These are phyloP conservation scores for Peniophora sp. DNA, from an alignment of 1,284 basidiomycete species.

Conservation along the genomic window DNA sequence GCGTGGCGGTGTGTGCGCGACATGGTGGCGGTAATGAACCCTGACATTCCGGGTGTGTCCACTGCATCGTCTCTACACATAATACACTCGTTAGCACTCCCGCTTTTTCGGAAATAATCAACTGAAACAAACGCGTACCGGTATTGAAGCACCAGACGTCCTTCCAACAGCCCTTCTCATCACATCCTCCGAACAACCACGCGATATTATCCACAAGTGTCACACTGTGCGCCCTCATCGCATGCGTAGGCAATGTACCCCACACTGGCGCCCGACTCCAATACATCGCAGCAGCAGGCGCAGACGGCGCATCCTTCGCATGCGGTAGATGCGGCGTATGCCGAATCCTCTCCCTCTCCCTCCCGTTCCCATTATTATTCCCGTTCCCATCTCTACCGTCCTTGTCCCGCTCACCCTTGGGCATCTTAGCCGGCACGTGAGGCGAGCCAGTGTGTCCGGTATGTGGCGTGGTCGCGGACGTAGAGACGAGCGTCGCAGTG, in stretches of 20 bases:
- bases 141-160: constrained; percentile 86
- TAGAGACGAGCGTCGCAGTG: too few species aligned
- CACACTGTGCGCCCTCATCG: constrained; percentile 79
- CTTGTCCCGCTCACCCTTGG: too few species aligned
- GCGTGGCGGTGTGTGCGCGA: constrained; percentile 83
- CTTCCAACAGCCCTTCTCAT: constrained; percentile 68
- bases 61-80: constrained; percentile 80
- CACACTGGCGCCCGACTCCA: constrained; percentile 82
- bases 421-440: too few species aligned
- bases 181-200: constrained; percentile 88
- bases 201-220: constrained; percentile 77
- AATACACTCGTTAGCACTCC: background rate
- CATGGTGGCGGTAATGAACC: constrained; percentile 78
- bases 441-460: too few species aligned
- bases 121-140: constrained; percentile 35
- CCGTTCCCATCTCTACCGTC: too few species aligned
- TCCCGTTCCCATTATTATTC: too few species aligned
- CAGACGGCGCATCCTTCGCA: constrained; percentile 44
- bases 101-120: background rate
- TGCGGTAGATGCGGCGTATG: constrained; percentile 47
- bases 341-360: constrained; percentile 15
- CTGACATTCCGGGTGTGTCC: constrained; percentile 68
- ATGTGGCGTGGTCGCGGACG: too few species aligned
- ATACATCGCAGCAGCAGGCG: constrained; percentile 66
- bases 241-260: constrained; percentile 64